Conservation (phyloP, 108 stramenopile species). For the Parietichytrium sp. region DNA sequence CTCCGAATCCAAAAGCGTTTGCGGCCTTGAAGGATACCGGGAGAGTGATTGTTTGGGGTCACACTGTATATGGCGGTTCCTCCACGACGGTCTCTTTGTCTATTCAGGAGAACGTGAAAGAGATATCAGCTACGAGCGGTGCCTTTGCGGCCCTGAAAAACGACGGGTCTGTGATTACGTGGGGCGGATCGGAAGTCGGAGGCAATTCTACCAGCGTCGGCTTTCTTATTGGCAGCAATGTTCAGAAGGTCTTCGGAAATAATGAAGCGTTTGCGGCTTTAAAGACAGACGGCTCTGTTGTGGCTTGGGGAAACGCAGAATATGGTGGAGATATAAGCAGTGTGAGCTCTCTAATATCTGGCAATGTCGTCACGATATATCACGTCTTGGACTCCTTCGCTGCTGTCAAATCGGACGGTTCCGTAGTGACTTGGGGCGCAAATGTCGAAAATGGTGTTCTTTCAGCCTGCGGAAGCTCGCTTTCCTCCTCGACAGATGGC, state of each 20-base stretch:
- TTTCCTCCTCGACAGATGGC: too few species aligned
- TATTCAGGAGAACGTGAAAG: background rate
- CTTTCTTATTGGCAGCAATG: background rate
- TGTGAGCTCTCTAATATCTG: background rate
- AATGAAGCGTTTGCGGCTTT: background rate
- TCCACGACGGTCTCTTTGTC: background rate
- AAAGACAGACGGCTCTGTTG: background rate
- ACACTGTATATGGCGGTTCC: background rate
- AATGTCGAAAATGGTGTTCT: background rate
- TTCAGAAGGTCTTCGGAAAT: background rate
- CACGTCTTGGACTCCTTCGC: slow-evolving; percentile 3
- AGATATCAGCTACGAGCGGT: background rate
- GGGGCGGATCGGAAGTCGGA: background rate
- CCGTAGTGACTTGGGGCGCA: slow-evolving; percentile 4
- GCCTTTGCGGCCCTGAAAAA: background rate
- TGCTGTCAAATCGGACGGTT: background rate
- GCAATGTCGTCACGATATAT: background rate
- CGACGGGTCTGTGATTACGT: background rate
- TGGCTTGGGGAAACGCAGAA: slow-evolving; percentile 24
- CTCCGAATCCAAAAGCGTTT: background rate
- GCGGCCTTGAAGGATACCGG: background rate
- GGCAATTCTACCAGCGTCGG: background rate
- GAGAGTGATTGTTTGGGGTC: background rate
- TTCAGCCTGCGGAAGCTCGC: too few species aligned
- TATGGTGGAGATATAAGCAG: background rate